Evolutionary conservation across 164 flowering plant genomes (phyloP).

Genomic region (Vitis amurensis): DNA sequence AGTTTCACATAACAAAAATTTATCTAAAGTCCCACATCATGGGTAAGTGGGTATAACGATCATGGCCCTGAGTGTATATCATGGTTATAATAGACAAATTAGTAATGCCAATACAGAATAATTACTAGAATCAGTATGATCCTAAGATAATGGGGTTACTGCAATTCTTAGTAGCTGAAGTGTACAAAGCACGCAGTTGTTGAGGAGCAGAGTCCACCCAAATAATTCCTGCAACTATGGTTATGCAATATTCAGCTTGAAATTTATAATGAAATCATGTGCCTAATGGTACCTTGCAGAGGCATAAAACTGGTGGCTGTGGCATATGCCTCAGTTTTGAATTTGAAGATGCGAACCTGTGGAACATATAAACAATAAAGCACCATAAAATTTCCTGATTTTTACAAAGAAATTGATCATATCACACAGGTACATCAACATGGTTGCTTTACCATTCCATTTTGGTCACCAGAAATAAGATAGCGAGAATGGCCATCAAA

Average conservation of each 20-base stretch:
- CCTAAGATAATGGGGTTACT: neutral
- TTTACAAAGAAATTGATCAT: neutral
- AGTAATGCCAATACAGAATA: too few relatives aligned
- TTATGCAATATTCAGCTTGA: neutral
- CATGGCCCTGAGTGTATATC: too few relatives aligned
- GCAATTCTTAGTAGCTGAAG: neutral
- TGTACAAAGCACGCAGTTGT: neutral
- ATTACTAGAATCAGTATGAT: too few relatives aligned
- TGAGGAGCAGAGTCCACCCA: neutral
- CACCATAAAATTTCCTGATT: neutral
- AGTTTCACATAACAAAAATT: neutral
- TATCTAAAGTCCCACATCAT: neutral
- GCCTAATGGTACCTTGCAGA: slow-evolving; percentile 47
- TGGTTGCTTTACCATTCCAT: slow-evolving; percentile 59
- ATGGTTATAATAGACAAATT: too few relatives aligned
- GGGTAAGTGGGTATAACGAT: too few relatives aligned
- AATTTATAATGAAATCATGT: slow-evolving; percentile 1
- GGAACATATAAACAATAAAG: slow-evolving; percentile 3
- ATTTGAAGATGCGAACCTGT: slow-evolving; percentile 74
- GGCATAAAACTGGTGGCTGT: slow-evolving; percentile 50
- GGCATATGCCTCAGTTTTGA: slow-evolving; percentile 64
- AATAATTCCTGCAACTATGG: neutral
- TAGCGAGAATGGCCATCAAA: slow-evolving; percentile 48
- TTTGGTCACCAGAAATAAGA: slow-evolving; percentile 88
- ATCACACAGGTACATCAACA: slow-evolving; percentile 13